These are phyloP conservation scores for Xylariaceae sp. DNA, from an alignment of 2,329 filamentous ascomycete species.

Conservation along the genomic window DNA sequence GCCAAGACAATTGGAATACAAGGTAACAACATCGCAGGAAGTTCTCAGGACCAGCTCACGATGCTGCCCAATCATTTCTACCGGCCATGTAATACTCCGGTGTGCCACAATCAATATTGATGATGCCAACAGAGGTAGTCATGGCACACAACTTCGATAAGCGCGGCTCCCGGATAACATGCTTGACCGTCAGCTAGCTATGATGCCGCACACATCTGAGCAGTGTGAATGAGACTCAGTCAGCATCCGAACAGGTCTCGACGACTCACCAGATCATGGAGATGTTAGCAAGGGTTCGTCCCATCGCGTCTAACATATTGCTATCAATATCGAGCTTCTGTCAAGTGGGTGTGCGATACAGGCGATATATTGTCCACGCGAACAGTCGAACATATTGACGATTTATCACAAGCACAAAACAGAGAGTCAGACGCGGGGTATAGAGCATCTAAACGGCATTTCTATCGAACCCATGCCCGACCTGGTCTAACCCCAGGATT, in stretches of 20 bases:
- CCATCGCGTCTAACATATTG: too few relatives aligned
- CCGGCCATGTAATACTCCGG: constrained; percentile 3
- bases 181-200: background rate
- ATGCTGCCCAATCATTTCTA: constrained; percentile 9
- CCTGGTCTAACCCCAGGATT: background rate
- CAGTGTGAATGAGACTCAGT: constrained; percentile 8
- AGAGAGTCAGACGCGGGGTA: background rate
- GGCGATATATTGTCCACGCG: background rate
- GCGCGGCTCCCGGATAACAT: background rate
- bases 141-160: constrained; percentile 13
- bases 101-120: constrained; percentile 20
- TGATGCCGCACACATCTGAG: constrained; percentile 19
- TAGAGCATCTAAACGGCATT: background rate
- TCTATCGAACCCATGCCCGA: background rate
- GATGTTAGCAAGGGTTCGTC: background rate
- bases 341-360: background rate
- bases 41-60: constrained; percentile 5
- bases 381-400: background rate
- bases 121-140: constrained; percentile 12
- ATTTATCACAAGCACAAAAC: background rate
- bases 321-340: background rate
- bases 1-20: constrained; percentile 1
- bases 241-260: background rate
- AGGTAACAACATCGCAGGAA: constrained; percentile 6
- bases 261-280: background rate